These are phyloP conservation scores for Lactifluus pinguis DNA, from an alignment of 768 basidiomycete genomes.

Conservation along the genomic window DNA sequence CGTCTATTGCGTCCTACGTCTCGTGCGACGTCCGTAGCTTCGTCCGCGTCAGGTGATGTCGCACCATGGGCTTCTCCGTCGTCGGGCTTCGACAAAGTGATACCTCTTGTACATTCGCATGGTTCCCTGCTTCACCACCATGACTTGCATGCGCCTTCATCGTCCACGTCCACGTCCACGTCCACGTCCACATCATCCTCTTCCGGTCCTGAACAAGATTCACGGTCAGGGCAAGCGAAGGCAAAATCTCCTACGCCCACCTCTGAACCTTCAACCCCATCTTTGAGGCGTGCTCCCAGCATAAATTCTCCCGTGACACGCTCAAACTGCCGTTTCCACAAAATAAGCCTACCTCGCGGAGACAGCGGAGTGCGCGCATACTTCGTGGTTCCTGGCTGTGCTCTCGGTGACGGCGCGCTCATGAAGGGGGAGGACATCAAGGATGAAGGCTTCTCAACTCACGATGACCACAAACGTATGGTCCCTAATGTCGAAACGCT, in stretches of 20 bases:
- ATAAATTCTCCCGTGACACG: slow-evolving; percentile 48
- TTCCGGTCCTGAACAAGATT: not conserved
- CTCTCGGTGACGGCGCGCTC: slow-evolving; percentile 45
- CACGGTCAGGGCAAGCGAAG: slow-evolving; percentile 12
- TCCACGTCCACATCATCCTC: slow-evolving; percentile 1
- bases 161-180: slow-evolving; percentile 1
- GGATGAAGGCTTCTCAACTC: slow-evolving; percentile 50
- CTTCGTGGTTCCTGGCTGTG: slow-evolving; percentile 64
- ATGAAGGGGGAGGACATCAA: slow-evolving; percentile 50
- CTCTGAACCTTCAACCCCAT: slow-evolving; percentile 5
- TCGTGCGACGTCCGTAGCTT: slow-evolving; percentile 42
- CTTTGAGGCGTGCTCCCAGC: slow-evolving; percentile 1
- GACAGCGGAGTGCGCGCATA: slow-evolving; percentile 44
- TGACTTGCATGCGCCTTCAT: slow-evolving; percentile 15
- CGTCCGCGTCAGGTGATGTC: slow-evolving; percentile 21
- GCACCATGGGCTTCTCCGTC: slow-evolving; percentile 22
- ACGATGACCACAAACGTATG: slow-evolving; percentile 40
- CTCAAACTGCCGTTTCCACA: slow-evolving; percentile 62
- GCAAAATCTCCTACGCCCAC: slow-evolving; percentile 1
- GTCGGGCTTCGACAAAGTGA: slow-evolving; percentile 2
- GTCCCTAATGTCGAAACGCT: slow-evolving; percentile 41
- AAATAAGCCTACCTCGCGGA: slow-evolving; percentile 51
- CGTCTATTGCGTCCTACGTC: slow-evolving; percentile 28
- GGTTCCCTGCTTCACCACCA: slow-evolving; percentile 25
- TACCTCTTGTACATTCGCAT: slow-evolving; percentile 24